These are phyloP conservation scores for Trichoderma afroharzianum DNA, from an alignment of 2,329 filamentous ascomycete genomes.

Conservation along the genomic window DNA sequence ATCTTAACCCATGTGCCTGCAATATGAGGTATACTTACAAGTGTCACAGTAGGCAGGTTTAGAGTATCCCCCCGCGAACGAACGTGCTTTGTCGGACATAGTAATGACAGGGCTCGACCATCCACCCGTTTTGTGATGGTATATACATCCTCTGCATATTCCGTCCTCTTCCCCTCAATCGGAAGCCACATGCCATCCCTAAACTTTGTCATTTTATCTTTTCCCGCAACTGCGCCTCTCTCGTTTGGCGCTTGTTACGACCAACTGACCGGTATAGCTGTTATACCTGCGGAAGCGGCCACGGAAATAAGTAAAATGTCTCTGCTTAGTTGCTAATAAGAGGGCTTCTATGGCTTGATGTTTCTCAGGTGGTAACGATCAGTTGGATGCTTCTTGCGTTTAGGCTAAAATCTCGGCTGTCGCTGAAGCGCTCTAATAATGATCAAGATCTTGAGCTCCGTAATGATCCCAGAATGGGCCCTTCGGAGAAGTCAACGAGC, in stretches of 20 bases:
- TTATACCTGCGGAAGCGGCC: not conserved
- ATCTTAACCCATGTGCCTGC: not conserved
- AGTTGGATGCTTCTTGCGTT: not conserved
- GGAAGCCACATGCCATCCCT: constrained; percentile 57
- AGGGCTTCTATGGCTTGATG: not conserved
- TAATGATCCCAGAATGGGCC: not conserved
- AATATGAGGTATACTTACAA: constrained; percentile 19
- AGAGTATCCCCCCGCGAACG: constrained; percentile 51
- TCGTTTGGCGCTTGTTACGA: not conserved
- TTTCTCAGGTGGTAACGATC: not conserved
- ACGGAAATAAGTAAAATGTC: not conserved
- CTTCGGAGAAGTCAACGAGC: not conserved
- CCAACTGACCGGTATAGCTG: not conserved
- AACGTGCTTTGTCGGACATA: constrained; percentile 55
- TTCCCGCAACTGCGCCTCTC: not conserved
- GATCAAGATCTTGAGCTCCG: not conserved
- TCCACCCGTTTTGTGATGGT: constrained; percentile 43
- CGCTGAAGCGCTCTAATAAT: not conserved
- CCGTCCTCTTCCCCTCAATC: constrained; percentile 55
- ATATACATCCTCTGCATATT: constrained; percentile 64
- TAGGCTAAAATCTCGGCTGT: not conserved
- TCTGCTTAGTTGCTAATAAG: not conserved
- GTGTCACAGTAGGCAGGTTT: constrained; percentile 51
- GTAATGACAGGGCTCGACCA: constrained; percentile 47
- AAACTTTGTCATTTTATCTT: constrained; percentile 28